Evolutionary conservation across 345 rosid genomes (phyloP).

Genomic region (Eucalyptus leucophloia): DNA sequence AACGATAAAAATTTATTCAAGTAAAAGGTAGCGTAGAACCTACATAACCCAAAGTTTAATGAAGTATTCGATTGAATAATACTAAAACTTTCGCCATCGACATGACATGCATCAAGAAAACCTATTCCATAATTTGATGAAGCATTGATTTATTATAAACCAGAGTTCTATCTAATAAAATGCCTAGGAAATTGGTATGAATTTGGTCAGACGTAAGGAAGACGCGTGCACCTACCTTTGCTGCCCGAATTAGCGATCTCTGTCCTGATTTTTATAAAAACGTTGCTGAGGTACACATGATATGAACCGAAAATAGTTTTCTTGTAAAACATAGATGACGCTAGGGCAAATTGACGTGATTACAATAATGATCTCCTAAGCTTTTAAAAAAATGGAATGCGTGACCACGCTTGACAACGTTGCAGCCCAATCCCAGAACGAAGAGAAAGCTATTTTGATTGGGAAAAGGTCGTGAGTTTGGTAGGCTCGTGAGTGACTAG

Average conservation of each 20-base stretch:
- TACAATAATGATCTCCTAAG: not conserved
- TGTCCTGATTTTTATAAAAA: not conserved
- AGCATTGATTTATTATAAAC: not conserved
- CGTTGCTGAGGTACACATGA: not conserved
- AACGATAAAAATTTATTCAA: not conserved
- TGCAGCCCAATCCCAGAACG: not conserved
- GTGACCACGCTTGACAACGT: not conserved
- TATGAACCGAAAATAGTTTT: not conserved
- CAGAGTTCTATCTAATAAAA: not conserved
- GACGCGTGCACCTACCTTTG: not conserved
- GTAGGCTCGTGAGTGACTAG: not conserved
- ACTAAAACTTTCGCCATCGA: not conserved
- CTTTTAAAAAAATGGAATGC: not conserved
- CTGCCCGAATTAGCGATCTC: not conserved
- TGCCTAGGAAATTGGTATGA: not conserved
- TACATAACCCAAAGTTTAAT: not conserved
- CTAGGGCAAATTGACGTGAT: not conserved
- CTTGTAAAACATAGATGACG: not conserved
- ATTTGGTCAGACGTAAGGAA: not conserved
- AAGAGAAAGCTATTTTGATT: not conserved
- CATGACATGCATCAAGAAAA: not conserved
- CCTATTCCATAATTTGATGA: not conserved
- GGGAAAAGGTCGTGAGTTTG: not conserved
- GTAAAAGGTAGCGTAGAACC: not conserved
- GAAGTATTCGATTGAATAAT: not conserved